These are phyloP conservation scores for Beauveria caledonica DNA, from an alignment of 2,329 filamentous ascomycete species.

Conservation along the genomic window DNA sequence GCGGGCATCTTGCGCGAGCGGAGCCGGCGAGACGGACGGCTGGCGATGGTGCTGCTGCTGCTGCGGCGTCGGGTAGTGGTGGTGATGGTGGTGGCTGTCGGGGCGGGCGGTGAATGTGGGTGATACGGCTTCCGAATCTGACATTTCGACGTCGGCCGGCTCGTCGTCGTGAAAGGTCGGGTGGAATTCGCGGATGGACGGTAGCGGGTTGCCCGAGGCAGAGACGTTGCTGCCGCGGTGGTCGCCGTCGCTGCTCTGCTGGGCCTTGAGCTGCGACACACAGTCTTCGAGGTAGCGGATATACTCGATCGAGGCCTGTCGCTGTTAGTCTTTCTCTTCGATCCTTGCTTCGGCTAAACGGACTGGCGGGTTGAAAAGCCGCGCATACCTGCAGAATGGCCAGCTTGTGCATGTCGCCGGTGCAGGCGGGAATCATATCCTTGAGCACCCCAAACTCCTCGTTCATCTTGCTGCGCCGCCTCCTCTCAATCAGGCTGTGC, in stretches of 20 bases:
- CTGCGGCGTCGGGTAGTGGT: slow-evolving; percentile 16
- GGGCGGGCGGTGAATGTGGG: slow-evolving; percentile 33
- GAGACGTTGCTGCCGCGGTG: slow-evolving; percentile 16
- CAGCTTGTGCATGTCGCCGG: slow-evolving; percentile 97
- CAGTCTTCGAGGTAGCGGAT: slow-evolving; percentile 90
- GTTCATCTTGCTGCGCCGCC: slow-evolving; percentile 94
- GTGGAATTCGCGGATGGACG: slow-evolving; percentile 31
- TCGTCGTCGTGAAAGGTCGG: slow-evolving; percentile 32
- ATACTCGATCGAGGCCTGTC: slow-evolving; percentile 89
- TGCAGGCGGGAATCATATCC: slow-evolving; percentile 89
- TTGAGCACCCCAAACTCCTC: slow-evolving; percentile 93
- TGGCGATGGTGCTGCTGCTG: slow-evolving; percentile 23
- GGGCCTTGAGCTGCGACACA: slow-evolving; percentile 66
- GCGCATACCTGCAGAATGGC: slow-evolving; percentile 77
- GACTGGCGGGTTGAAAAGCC: neutral
- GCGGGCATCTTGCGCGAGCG: slow-evolving; percentile 37
- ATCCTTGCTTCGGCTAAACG: neutral
- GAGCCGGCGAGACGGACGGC: slow-evolving; percentile 45
- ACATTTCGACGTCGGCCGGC: slow-evolving; percentile 53
- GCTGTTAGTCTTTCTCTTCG: neutral
- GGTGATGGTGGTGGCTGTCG: slow-evolving; percentile 23
- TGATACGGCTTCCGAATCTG: slow-evolving; percentile 41
- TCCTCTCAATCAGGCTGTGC: slow-evolving; percentile 86
- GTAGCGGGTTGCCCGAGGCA: slow-evolving; percentile 23
- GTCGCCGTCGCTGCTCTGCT: slow-evolving; percentile 32